Conservation (phyloP, 1,284 basidiomycete species). For the Porogramme epimiltina region DNA sequence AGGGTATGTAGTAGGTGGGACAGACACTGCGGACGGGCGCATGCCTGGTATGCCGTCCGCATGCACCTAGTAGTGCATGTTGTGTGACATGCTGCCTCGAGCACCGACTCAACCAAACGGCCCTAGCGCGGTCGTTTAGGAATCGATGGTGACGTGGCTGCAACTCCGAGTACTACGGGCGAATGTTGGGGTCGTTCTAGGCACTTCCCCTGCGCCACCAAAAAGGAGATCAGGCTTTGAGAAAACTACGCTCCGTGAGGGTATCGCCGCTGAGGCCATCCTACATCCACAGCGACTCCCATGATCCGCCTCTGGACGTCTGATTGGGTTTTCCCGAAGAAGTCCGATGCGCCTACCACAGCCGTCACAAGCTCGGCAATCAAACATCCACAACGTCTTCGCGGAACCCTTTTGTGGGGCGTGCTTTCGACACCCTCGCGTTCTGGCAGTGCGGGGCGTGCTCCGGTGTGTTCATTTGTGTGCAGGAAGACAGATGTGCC, state of each 20-base stretch:
- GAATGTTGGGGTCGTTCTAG: not conserved
- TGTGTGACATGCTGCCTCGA: too few species aligned
- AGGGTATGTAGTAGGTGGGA: too few species aligned
- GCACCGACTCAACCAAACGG: too few species aligned
- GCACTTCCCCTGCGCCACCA: not conserved
- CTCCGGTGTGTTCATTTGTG: not conserved
- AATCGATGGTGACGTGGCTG: constrained; percentile 1
- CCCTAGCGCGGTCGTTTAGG: too few species aligned
- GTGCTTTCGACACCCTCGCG: not conserved
- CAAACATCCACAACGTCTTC: constrained; percentile 15
- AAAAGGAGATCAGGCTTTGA: constrained; percentile 2
- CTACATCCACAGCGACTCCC: constrained; percentile 2
- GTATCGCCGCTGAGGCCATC: constrained; percentile 14
- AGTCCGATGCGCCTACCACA: constrained; percentile 3
- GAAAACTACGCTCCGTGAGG: constrained; percentile 5
- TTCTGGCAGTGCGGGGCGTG: not conserved
- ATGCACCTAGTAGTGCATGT: too few species aligned
- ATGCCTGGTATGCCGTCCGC: too few species aligned
- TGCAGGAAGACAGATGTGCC: not conserved
- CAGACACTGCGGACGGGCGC: too few species aligned
- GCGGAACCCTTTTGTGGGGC: not conserved
- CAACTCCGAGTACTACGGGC: constrained; percentile 3
- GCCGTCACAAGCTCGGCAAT: constrained; percentile 21
- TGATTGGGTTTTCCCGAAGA: constrained; percentile 4
- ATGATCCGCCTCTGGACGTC: constrained; percentile 2